Percentiles rank a stretch among this genome's conserved stretches.
phyloP scores from a whole-genome alignment of 805 yeast genomes.

The Cephaloascus fragrans region DNA sequence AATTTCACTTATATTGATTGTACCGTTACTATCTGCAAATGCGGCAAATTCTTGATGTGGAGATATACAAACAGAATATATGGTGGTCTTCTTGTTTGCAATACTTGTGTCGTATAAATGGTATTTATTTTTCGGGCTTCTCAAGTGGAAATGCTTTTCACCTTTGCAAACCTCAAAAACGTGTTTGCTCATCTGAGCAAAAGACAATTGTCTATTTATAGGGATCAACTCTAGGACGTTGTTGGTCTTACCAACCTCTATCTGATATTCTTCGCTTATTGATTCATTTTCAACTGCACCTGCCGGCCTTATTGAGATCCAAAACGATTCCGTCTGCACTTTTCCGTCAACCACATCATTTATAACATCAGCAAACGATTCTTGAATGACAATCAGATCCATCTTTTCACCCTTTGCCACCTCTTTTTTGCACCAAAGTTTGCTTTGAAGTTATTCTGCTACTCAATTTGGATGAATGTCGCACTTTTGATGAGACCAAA shows the following conservation, averaged over 20 bases:
- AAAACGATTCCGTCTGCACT: slow-evolving; percentile 22
- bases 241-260: background rate
- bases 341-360: slow-evolving; percentile 19
- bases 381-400: slow-evolving; percentile 28
- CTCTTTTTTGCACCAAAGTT: no score
- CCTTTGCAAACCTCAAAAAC: background rate
- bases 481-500: no score
- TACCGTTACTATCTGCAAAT: background rate
- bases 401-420: slow-evolving; percentile 4
- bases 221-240: background rate
- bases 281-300: slow-evolving; percentile 9
- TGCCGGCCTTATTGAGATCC: slow-evolving; percentile 26
- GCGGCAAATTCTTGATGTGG: slow-evolving; percentile 4
- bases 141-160: background rate
- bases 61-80: slow-evolving; percentile 23
- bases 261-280: background rate
- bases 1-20: background rate
- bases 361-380: slow-evolving; percentile 32
- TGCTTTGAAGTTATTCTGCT: no score
- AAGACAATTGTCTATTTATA: background rate
- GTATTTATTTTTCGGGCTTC: slow-evolving; percentile 4
- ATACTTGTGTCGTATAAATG: no score
- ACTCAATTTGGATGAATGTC: no score
- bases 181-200: background rate
- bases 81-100: slow-evolving; percentile 4